phyloP scores from a whole-genome alignment of 345 rosid species.

The Rhizophora mangle region DNA sequence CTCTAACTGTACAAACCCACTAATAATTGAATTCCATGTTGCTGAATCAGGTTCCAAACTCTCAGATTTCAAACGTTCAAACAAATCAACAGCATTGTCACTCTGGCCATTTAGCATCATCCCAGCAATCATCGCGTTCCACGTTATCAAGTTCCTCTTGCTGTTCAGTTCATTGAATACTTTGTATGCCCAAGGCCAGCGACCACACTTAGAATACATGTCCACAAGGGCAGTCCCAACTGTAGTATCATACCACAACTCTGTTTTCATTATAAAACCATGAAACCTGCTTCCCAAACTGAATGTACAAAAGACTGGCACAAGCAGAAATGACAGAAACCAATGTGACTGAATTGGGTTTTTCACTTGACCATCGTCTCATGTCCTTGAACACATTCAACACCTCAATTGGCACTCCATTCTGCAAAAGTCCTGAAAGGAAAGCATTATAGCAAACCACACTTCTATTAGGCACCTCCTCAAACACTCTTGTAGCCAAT shows the following conservation, averaged over 20 bases:
- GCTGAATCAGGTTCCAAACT: constrained; percentile 57
- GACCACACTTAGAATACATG: constrained; percentile 59
- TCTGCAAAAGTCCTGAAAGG: constrained; percentile 46
- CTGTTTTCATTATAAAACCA: constrained; percentile 36
- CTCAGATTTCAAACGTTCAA: constrained; percentile 43
- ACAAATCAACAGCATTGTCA: constrained; percentile 44
- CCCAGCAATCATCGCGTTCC: constrained; percentile 57
- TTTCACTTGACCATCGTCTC: constrained; percentile 35
- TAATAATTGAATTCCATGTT: constrained; percentile 65
- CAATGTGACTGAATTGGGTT: constrained; percentile 47
- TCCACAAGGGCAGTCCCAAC: constrained; percentile 56
- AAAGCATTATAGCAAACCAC: constrained; percentile 62
- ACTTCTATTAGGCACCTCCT: constrained; percentile 36
- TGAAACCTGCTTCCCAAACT: constrained; percentile 53
- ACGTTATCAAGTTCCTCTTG: constrained; percentile 49
- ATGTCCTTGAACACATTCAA: constrained; percentile 52
- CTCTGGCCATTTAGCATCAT: constrained; percentile 56
- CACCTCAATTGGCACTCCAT: constrained; percentile 37
- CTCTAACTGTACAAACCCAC: constrained; percentile 56
- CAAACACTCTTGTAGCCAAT: constrained; percentile 49
- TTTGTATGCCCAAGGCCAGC: constrained; percentile 43
- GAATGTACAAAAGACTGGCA: constrained; percentile 39
- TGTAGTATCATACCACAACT: constrained; percentile 34
- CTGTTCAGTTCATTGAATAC: constrained; percentile 43
- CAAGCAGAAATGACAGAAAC: constrained; percentile 53